Conservation (phyloP, 495 filamentous ascomycete species). For the Geopyxis carbonaria region DNA sequence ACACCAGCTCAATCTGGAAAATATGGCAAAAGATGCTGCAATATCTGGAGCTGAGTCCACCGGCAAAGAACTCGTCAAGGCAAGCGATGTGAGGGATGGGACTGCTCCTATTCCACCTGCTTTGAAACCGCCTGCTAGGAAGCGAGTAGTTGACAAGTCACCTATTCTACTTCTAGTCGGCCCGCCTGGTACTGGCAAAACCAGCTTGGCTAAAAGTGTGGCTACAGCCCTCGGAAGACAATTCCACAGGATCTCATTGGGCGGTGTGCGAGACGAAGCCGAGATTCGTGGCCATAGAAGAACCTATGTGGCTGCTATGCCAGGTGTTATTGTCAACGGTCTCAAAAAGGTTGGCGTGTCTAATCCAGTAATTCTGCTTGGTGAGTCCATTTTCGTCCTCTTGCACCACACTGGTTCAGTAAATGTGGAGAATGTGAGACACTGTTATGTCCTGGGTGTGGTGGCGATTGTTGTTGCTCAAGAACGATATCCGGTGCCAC, state of each 20-base stretch:
- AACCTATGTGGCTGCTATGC: conserved; percentile 98
- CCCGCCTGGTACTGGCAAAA: conserved; percentile 93
- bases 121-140: conserved; percentile 5
- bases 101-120: not conserved
- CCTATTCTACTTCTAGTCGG: conserved; percentile 89
- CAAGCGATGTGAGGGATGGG: not conserved
- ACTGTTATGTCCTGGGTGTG: too few species aligned
- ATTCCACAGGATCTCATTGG: conserved; percentile 93
- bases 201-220: conserved; percentile 82
- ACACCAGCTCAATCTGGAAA: conserved; percentile 63
- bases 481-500: too few species aligned
- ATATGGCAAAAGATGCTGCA: conserved; percentile 58
- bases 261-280: conserved; percentile 88
- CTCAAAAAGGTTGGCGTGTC: conserved; percentile 91
- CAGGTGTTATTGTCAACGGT: conserved; percentile 82
- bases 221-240: conserved; percentile 82
- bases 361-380: conserved; percentile 85
- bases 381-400: too few species aligned
- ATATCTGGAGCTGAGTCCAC: conserved; percentile 18
- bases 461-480: too few species aligned
- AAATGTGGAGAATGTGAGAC: too few species aligned
- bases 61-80: conserved; percentile 27
- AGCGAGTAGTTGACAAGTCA: conserved; percentile 64
- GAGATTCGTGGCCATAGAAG: conserved; percentile 91
- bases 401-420: too few species aligned